Evolutionary conservation across 768 basidiomycete species (phyloP), one percentile per base, ranked within the genome.

Genomic region (Boletus rubescentipes): DNA sequence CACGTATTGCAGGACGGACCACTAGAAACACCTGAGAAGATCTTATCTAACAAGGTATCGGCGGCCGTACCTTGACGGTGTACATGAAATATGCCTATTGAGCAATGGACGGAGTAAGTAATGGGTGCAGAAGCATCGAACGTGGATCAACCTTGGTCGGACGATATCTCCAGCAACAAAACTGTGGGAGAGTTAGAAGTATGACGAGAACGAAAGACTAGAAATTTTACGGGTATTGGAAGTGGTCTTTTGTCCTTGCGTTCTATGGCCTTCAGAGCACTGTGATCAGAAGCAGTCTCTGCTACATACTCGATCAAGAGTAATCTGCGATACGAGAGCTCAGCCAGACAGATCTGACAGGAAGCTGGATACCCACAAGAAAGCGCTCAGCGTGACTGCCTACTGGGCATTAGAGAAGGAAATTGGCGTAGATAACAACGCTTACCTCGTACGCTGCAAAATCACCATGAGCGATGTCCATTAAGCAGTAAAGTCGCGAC

Each of bases 1-100:
- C 21, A 90, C 84, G 66, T 93, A 96, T 80, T 97, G 94, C 54
- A 97, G 72, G 8, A 96, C 93, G 37, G 81, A 77, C 91, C 92
- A 95, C 83, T 92, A 46, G 18, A 50, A 39, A 54, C 21, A 21
- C 20, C 34, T 54, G 30, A 47, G n/a, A 37, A 54, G 16, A 18
- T 10, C 26, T 18, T n/a, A 26, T 36, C 12, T 49, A 9, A 12
- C 8, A 14, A 42, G 26, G 35, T 9, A n/a, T 42, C n/a, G 18
- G 47, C 6, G 4, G 18, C 26, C 71, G 7, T 60, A 87, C 91
- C 76, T 91, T 92, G 67, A 92, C 71, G 10, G 90, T 86, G 64
- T 92, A 87, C 84, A 95, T 90, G 67, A 96, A 96, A 72, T 95
- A 93, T 2, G 87, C 77, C 83, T 89, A 36, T 23, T 18, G 5